These are phyloP conservation scores for Choanephora cucurbitarum DNA, from an alignment of 371 early-diverging fungal genomes.

Conservation along the genomic window DNA sequence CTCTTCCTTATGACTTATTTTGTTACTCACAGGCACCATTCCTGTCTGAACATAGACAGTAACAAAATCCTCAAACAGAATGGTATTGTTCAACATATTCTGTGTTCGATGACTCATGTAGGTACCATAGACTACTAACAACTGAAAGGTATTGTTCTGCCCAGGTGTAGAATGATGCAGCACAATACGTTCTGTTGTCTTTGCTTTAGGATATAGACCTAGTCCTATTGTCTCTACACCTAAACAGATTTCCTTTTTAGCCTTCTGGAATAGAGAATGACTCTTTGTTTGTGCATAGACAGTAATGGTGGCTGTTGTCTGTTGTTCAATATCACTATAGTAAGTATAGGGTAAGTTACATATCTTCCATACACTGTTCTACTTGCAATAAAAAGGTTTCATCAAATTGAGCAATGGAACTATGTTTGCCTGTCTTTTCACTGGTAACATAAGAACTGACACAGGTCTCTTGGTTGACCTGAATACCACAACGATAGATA, in stretches of 20 bases:
- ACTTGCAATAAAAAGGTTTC: conserved; percentile 41
- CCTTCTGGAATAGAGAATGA: conserved; percentile 10
- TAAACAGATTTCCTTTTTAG: conserved; percentile 23
- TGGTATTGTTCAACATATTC: conserved; percentile 26
- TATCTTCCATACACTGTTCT: too few relatives aligned
- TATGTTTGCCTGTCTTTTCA: conserved; percentile 32
- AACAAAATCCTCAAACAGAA: conserved; percentile 29
- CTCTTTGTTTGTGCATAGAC: conserved; percentile 28
- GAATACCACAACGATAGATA: conserved; percentile 26
- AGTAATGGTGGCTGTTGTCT: conserved; percentile 24
- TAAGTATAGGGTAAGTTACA: too few relatives aligned
- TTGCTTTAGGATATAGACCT: conserved; percentile 18
- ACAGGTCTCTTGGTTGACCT: conserved; percentile 33
- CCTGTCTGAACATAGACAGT: conserved; percentile 28
- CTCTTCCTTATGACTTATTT: background rate
- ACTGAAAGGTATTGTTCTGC: conserved; percentile 22
- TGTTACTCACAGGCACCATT: conserved; percentile 28
- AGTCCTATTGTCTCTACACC: conserved; percentile 23
- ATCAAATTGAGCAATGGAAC: conserved; percentile 33
- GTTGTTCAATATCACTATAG: conserved; percentile 29
- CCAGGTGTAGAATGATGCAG: conserved; percentile 15
- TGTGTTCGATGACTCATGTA: conserved; percentile 31
- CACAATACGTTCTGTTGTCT: conserved; percentile 26
- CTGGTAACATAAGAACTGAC: conserved; percentile 22
- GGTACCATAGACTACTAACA: conserved; percentile 31